Conservation (phyloP, 768 basidiomycete genomes). For the Termitomyces sp. region DNA sequence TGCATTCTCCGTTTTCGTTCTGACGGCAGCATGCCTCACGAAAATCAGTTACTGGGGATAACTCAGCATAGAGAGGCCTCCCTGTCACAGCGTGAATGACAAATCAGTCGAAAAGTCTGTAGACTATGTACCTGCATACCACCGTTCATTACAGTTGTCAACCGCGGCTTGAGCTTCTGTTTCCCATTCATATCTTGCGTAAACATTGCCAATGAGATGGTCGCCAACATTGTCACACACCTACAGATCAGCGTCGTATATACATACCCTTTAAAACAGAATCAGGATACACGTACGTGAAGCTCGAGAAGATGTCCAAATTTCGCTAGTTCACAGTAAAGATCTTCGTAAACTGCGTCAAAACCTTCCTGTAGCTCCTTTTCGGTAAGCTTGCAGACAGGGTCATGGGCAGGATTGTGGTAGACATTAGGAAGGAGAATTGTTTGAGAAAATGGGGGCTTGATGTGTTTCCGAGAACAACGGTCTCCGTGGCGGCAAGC, state of each 20-base stretch:
- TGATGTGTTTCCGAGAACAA: constrained; percentile 97
- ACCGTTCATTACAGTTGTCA: constrained; percentile 88
- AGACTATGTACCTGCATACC: constrained; percentile 83
- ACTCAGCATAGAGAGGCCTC: constrained; percentile 92
- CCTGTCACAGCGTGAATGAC: constrained; percentile 37
- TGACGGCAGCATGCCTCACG: constrained; percentile 98
- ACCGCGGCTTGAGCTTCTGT: constrained; percentile 94
- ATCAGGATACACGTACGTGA: constrained; percentile 53
- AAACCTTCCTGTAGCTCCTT: constrained; percentile 89
- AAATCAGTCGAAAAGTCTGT: neutral
- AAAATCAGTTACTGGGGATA: constrained; percentile 98
- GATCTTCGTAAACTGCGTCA: constrained; percentile 91
- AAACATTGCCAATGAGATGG: constrained; percentile 95
- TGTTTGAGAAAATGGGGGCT: constrained; percentile 95
- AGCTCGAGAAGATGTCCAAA: constrained; percentile 94
- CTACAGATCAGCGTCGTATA: constrained; percentile 28
- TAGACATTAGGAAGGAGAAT: constrained; percentile 96
- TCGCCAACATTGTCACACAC: constrained; percentile 99
- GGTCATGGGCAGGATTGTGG: constrained; percentile 95
- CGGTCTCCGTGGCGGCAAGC: constrained; percentile 98
- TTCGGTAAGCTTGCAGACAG: constrained; percentile 80
- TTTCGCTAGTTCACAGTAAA: constrained; percentile 91
- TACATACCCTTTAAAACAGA: neutral
- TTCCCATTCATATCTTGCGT: constrained; percentile 98
- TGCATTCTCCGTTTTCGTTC: constrained; percentile 98